Evolutionary conservation across 495 filamentous ascomycete species (phyloP).

Genomic region (Stereocaulon alpinum): DNA sequence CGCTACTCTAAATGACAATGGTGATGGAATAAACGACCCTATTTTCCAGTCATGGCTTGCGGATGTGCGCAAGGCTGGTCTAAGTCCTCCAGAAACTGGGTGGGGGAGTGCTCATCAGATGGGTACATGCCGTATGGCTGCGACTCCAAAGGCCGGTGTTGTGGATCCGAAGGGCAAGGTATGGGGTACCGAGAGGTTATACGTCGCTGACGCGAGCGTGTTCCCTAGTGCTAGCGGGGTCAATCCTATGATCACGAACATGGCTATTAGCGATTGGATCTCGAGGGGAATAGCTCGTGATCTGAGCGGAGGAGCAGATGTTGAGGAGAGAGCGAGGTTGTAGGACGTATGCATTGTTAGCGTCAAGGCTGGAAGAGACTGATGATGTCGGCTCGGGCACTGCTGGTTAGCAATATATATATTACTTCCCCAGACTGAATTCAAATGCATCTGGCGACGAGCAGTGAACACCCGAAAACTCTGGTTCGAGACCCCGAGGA

Average conservation of each 20-base stretch:
- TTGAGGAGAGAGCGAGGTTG: neutral
- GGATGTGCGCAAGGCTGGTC: slow-evolving; percentile 44
- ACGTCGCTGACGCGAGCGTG: slow-evolving; percentile 77
- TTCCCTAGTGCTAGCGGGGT: slow-evolving; percentile 86
- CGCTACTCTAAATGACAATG: slow-evolving; percentile 18
- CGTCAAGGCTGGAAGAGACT: too few relatives aligned
- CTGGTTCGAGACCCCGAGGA: too few relatives aligned
- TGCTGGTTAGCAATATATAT: too few relatives aligned
- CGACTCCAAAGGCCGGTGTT: slow-evolving; percentile 47
- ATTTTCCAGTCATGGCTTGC: slow-evolving; percentile 59
- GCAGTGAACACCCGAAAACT: too few relatives aligned
- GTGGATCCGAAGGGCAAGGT: slow-evolving; percentile 66
- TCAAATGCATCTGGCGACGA: too few relatives aligned
- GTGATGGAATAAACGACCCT: slow-evolving; percentile 46
- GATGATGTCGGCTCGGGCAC: too few relatives aligned
- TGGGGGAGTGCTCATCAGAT: slow-evolving; percentile 77
- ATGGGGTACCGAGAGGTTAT: slow-evolving; percentile 65
- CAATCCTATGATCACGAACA: slow-evolving; percentile 87
- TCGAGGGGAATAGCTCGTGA: slow-evolving; percentile 37
- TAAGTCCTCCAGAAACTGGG: slow-evolving; percentile 34
- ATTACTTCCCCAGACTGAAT: too few relatives aligned
- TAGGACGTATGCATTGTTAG: neutral
- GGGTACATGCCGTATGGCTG: slow-evolving; percentile 79
- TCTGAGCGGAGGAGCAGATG: neutral
- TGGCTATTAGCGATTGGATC: slow-evolving; percentile 69